phyloP scores from a whole-genome alignment of 345 rosid genomes.

The Lepidium africanum region DNA sequence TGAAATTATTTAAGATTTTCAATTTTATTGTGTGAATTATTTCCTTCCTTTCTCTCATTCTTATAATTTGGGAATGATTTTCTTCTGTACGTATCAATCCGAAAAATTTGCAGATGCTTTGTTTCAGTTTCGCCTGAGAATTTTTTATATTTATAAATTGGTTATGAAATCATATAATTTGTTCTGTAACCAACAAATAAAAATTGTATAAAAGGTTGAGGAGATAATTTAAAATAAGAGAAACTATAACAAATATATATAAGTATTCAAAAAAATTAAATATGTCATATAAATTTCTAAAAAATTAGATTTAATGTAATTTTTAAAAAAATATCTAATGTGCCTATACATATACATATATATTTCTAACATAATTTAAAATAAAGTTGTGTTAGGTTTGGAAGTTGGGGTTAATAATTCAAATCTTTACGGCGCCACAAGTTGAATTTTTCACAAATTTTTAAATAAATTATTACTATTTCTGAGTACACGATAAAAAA shows the following conservation, averaged over 20 bases:
- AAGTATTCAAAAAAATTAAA: too few relatives aligned
- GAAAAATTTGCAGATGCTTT: constrained; percentile 1
- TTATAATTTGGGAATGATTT: constrained; percentile 10
- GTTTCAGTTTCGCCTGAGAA: neutral
- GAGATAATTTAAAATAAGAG: too few relatives aligned
- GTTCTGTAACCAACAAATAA: neutral
- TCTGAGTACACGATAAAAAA: neutral
- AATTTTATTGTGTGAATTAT: constrained; percentile 25
- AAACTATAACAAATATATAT: too few relatives aligned
- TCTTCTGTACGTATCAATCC: constrained; percentile 18
- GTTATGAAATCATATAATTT: neutral
- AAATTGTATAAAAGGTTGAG: neutral
- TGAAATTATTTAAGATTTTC: constrained; percentile 9
- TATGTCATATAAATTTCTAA: too few relatives aligned
- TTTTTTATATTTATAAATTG: neutral
- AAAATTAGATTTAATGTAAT: too few relatives aligned
- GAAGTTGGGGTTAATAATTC: constrained; percentile 9
- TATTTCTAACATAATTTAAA: too few relatives aligned
- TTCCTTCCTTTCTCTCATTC: neutral
- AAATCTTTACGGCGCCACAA: constrained; percentile 26
- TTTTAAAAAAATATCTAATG: too few relatives aligned
- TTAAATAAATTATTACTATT: neutral
- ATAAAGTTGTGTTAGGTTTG: constrained; percentile 16
- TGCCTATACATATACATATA: too few relatives aligned
- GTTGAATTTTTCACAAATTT: constrained; percentile 12